These are phyloP conservation scores for Sporothrix phasma DNA, from an alignment of 2,329 filamentous ascomycete species.

Conservation along the genomic window DNA sequence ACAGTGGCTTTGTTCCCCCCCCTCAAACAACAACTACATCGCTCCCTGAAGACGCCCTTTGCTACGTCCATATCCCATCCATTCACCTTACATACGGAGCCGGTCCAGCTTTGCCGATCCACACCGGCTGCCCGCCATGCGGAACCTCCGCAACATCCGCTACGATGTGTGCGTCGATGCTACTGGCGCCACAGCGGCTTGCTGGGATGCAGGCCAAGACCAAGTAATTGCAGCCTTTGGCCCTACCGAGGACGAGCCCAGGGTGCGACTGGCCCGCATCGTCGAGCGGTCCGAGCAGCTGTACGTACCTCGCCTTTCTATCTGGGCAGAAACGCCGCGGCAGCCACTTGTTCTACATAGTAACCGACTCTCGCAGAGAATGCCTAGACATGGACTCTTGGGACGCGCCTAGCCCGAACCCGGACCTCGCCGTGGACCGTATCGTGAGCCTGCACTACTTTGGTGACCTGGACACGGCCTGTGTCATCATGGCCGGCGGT, in stretches of 20 bases:
- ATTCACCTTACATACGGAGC: not conserved
- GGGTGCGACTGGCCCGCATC: constrained; percentile 61
- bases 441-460: constrained; percentile 78
- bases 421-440: constrained; percentile 63
- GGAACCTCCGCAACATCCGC: constrained; percentile 73
- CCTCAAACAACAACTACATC: not conserved
- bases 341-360: not conserved
- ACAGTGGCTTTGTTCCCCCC: not conserved
- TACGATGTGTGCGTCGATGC: constrained; percentile 55
- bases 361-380: not conserved
- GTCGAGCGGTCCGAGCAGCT: constrained; percentile 22
- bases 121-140: constrained; percentile 46
- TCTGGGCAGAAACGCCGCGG: not conserved
- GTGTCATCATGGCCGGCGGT: constrained; percentile 77
- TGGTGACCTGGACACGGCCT: constrained; percentile 65
- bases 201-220: constrained; percentile 76
- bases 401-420: constrained; percentile 75
- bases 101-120: not conserved
- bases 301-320: not conserved
- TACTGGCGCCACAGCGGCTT: constrained; percentile 59
- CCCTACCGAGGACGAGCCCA: constrained; percentile 57
- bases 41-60: too few relatives aligned
- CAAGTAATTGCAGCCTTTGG: constrained; percentile 77
- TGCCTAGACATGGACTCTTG: constrained; percentile 61
- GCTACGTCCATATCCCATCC: too few relatives aligned